Percentiles rank a stretch among this genome's conserved stretches.
phyloP scores from a whole-genome alignment of 306 rosid genomes.

The Prunus mongolica region DNA sequence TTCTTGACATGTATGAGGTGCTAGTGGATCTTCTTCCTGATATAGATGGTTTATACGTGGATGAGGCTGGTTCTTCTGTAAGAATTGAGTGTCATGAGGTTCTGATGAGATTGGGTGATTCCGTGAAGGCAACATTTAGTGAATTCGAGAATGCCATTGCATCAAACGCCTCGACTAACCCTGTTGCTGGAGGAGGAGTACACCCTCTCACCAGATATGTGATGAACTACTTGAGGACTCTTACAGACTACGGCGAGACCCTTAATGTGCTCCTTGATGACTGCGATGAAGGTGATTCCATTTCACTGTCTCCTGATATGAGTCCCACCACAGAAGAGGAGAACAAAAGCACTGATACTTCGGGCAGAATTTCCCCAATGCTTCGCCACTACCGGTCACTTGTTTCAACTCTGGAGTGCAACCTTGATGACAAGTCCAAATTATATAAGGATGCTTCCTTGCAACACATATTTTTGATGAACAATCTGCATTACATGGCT shows the following conservation, averaged over 20 bases:
- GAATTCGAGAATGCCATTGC: constrained; percentile 73
- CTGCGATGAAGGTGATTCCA: constrained; percentile 35
- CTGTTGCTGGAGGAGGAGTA: constrained; percentile 78
- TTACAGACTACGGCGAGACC: constrained; percentile 57
- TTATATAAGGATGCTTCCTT: constrained; percentile 60
- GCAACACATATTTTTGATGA: constrained; percentile 89
- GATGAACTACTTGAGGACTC: constrained; percentile 77
- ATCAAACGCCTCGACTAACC: constrained; percentile 51
- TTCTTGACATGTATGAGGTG: constrained; percentile 94
- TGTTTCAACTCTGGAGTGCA: constrained; percentile 63
- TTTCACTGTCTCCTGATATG: constrained; percentile 47
- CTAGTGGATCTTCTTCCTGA: constrained; percentile 65
- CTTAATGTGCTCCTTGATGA: constrained; percentile 67
- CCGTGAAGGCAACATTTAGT: constrained; percentile 61
- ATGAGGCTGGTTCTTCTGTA: constrained; percentile 64
- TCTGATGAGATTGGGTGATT: constrained; percentile 62
- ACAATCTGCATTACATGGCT: constrained; percentile 88
- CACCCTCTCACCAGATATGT: constrained; percentile 84
- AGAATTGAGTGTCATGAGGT: constrained; percentile 70
- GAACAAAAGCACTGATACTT: constrained; percentile 30
- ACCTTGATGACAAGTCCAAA: constrained; percentile 67
- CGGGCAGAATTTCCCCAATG: constrained; percentile 45
- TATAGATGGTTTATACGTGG: constrained; percentile 54
- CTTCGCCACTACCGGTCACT: constrained; percentile 52
- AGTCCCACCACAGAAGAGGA: constrained; percentile 57